Evolutionary conservation across 139 green algal genomes (phyloP).

Genomic region (Asterochloris erici): DNA sequence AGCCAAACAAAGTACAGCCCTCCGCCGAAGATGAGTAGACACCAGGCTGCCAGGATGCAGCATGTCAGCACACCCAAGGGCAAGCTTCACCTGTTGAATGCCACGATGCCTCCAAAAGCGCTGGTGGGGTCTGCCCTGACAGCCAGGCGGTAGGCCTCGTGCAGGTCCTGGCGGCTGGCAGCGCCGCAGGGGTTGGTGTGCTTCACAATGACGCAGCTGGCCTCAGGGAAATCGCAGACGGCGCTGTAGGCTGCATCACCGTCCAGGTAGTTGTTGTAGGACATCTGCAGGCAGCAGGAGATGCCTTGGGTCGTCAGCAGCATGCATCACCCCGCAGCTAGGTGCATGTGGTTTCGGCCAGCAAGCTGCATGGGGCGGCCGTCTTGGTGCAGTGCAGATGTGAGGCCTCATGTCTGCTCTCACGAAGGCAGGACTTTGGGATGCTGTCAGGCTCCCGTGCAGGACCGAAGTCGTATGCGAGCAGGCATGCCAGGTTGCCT

Average conservation of each 20-base stretch:
- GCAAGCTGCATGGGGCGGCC: too few species aligned
- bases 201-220: slow-evolving; percentile 98
- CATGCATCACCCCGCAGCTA: too few species aligned
- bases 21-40: too few species aligned
- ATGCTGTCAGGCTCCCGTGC: too few species aligned
- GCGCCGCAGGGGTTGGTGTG: slow-evolving; percentile 99
- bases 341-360: too few species aligned
- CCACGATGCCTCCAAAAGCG: slow-evolving; percentile 98
- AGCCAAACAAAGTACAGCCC: too few species aligned
- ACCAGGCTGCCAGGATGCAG: too few species aligned
- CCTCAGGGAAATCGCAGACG: slow-evolving; percentile 73
- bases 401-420: too few species aligned
- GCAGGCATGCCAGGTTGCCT: not conserved
- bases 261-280: slow-evolving; percentile 99
- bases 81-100: slow-evolving; percentile 85
- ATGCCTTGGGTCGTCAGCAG: not conserved
- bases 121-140: slow-evolving; percentile 92
- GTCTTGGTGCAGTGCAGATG: not conserved
- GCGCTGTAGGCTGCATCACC: slow-evolving; percentile 74
- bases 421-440: too few species aligned
- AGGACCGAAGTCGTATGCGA: not conserved
- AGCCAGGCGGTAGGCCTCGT: slow-evolving; percentile 91
- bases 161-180: slow-evolving; percentile 70
- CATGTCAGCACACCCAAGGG: too few species aligned
- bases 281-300: slow-evolving; percentile 67